A percentile compares a stretch with the other conserved stretches of the same genome.
Evolutionary conservation across 2,329 filamentous ascomycete genomes (phyloP).

Genomic region (Dactylella cylindrospora): DNA sequence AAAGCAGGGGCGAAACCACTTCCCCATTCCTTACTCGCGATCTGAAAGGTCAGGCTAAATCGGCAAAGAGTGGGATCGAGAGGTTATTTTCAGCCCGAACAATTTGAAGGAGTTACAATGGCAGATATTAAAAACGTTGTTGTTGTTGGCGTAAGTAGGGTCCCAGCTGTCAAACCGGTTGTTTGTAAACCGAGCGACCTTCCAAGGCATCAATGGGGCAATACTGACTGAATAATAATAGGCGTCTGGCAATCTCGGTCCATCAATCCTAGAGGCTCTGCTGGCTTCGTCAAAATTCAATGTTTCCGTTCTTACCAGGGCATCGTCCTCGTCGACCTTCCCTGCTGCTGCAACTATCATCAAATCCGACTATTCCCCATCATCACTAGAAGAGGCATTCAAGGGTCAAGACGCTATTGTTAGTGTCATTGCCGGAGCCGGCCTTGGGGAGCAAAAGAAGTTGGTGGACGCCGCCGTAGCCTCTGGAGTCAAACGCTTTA

Average conservation of each 20-base stretch:
- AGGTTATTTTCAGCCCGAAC: too few relatives aligned
- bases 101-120: conserved; percentile 2
- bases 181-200: not conserved
- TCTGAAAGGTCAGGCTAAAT: too few relatives aligned
- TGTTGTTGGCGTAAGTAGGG: conserved; percentile 26
- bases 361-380: conserved; percentile 55
- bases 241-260: conserved; percentile 30
- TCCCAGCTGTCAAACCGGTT: not conserved
- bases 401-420: conserved; percentile 63
- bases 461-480: conserved; percentile 63
- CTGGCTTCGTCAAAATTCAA: conserved; percentile 18
- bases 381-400: conserved; percentile 59
- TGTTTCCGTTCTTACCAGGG: conserved; percentile 21
- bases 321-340: conserved; percentile 1
- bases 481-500: conserved; percentile 63
- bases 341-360: conserved; percentile 8
- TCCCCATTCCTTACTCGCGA: too few relatives aligned
- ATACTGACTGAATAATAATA: not conserved
- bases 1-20: too few relatives aligned
- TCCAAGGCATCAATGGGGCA: not conserved
- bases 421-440: conserved; percentile 52
- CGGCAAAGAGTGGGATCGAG: too few relatives aligned
- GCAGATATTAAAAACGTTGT: conserved; percentile 35
- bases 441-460: conserved; percentile 55
- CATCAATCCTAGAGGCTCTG: conserved; percentile 18